These are phyloP conservation scores for Naganishia sp. DNA, from an alignment of 1,284 basidiomycete genomes.

Conservation along the genomic window DNA sequence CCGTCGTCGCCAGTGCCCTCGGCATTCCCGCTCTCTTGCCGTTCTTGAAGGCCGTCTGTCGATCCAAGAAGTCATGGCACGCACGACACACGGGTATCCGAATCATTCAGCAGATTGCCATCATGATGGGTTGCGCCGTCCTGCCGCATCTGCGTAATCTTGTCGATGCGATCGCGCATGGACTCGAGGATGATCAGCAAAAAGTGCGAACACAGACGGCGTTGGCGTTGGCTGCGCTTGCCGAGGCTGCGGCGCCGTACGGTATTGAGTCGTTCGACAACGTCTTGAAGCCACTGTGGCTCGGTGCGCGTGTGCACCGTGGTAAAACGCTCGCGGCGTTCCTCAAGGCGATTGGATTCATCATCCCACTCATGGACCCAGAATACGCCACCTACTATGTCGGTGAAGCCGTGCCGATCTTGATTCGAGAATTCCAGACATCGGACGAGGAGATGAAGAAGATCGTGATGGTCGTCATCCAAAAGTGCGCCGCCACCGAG, in stretches of 20 bases:
- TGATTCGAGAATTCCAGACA: conserved; percentile 98
- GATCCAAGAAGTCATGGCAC: conserved; percentile 99
- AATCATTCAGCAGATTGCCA: conserved; percentile 98
- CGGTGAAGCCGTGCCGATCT: conserved; percentile 93
- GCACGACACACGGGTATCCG: conserved; percentile 98
- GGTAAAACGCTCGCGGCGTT: conserved; percentile 98
- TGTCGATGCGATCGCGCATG: conserved; percentile 94
- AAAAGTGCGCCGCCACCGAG: conserved; percentile 97
- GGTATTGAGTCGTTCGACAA: conserved; percentile 99
- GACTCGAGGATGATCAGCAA: conserved; percentile 95
- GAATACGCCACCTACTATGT: conserved; percentile 98
- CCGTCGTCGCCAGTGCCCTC: conserved; percentile 96
- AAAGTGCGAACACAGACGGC: conserved; percentile 99
- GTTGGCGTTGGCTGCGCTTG: conserved; percentile 89
- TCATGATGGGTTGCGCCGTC: conserved; percentile 99
- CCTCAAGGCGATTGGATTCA: conserved; percentile 98
- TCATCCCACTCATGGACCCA: conserved; percentile 99
- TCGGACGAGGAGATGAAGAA: conserved; percentile 99
- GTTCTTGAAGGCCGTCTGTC: conserved; percentile 97
- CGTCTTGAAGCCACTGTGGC: conserved; percentile 96
- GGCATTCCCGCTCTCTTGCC: conserved; percentile 96
- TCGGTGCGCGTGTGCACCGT: conserved; percentile 95
- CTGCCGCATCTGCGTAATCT: conserved; percentile 94
- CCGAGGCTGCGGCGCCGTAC: conserved; percentile 96
- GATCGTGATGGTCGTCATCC: conserved; percentile 98